phyloP scores from a whole-genome alignment of 192 early-diverging fungal genomes.

The Coemansia sp. region DNA sequence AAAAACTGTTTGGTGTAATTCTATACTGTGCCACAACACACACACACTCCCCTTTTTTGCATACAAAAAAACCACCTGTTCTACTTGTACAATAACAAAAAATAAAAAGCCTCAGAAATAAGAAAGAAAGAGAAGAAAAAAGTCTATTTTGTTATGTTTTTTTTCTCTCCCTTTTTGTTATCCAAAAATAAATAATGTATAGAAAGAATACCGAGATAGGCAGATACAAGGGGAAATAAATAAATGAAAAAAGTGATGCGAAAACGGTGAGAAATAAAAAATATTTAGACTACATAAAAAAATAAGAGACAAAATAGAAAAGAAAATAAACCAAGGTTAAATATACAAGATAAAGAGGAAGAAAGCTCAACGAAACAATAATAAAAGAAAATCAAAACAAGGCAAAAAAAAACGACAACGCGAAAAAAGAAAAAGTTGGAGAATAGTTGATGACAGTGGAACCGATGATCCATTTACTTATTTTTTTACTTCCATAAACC shows the following conservation, averaged over 20 bases:
- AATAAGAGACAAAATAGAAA: conserved; percentile 1
- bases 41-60: too few relatives aligned
- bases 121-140: background rate
- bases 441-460: background rate
- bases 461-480: background rate
- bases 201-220: too few relatives aligned
- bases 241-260: background rate
- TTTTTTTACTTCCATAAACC: background rate
- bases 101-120: background rate
- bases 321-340: background rate
- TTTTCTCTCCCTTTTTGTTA: too few relatives aligned
- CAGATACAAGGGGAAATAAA: background rate
- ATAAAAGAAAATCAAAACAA: conserved; percentile 7
- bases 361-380: background rate
- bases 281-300: background rate
- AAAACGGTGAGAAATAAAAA: too few relatives aligned
- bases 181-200: too few relatives aligned
- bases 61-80: too few relatives aligned
- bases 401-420: conserved; percentile 1
- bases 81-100: background rate
- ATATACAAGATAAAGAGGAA: background rate
- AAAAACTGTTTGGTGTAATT: background rate
- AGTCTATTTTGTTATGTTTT: background rate
- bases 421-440: background rate
- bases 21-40: background rate